Conservation (phyloP, 768 basidiomycete genomes). For the Suillus americanus region DNA sequence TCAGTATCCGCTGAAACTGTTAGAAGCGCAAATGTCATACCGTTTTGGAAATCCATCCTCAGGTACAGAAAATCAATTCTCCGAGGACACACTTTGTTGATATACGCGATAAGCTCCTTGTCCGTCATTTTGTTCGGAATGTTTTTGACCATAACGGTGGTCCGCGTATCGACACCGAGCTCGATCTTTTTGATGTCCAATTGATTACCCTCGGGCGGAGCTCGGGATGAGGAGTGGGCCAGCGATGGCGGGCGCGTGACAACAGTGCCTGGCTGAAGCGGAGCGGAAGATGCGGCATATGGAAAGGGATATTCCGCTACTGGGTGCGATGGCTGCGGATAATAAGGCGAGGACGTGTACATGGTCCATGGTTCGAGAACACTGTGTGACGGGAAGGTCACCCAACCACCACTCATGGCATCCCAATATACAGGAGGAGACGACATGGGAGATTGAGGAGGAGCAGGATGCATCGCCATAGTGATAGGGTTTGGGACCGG, state of each 20-base stretch:
- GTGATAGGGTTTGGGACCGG: conserved; percentile 20
- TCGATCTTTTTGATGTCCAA: conserved; percentile 74
- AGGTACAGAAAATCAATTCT: conserved; percentile 86
- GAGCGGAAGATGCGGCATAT: conserved; percentile 1
- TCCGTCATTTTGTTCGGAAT: conserved; percentile 92
- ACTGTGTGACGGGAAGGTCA: conserved; percentile 28
- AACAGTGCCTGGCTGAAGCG: conserved; percentile 20
- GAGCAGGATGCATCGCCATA: conserved; percentile 21
- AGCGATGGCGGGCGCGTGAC: conserved; percentile 20
- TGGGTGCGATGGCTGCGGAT: conserved; percentile 29
- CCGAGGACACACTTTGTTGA: conserved; percentile 69
- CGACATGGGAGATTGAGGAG: conserved; percentile 27
- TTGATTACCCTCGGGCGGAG: conserved; percentile 47
- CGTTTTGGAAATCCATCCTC: conserved; percentile 83
- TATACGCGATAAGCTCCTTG: conserved; percentile 65
- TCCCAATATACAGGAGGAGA: conserved; percentile 29
- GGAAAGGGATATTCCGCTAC: conserved; percentile 11
- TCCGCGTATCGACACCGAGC: conserved; percentile 74
- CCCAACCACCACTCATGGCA: conserved; percentile 27
- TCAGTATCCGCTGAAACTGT: conserved; percentile 8
- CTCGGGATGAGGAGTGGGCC: conserved; percentile 28
- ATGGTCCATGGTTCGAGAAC: conserved; percentile 30
- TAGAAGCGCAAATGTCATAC: conserved; percentile 35
- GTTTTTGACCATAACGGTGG: conserved; percentile 90
- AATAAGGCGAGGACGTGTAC: conserved; percentile 31